Evolutionary conservation across 805 yeast species (phyloP).

Genomic region (Candida glaebosa): DNA sequence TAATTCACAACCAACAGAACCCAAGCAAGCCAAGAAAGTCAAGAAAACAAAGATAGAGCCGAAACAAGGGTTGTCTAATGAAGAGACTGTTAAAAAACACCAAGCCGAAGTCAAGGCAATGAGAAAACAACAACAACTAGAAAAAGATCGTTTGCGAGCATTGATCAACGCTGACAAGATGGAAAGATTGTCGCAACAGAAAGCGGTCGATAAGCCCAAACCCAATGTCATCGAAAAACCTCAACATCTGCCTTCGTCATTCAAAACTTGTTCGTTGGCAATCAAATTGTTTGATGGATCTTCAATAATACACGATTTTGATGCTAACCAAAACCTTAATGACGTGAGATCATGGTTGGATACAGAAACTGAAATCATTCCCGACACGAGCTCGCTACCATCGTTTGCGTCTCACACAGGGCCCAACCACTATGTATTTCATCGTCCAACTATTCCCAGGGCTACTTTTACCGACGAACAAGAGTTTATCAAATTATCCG

Average conservation of each 20-base stretch:
- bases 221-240: neutral
- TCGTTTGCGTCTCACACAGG: constrained; percentile 50
- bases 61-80: constrained; percentile 2
- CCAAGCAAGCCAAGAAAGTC: neutral
- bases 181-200: constrained; percentile 32
- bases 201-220: neutral
- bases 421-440: constrained; percentile 48
- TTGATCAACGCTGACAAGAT: constrained; percentile 51
- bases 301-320: constrained; percentile 50
- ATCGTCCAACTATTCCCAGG: constrained; percentile 43
- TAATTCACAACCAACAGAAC: neutral
- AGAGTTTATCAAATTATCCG: constrained; percentile 42
- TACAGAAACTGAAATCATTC: constrained; percentile 27
- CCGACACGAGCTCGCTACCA: constrained; percentile 46
- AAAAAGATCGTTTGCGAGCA: constrained; percentile 52
- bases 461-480: constrained; percentile 53
- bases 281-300: constrained; percentile 68
- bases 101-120: constrained; percentile 9
- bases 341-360: constrained; percentile 65
- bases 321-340: constrained; percentile 41
- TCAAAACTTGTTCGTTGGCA: constrained; percentile 39
- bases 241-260: neutral
- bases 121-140: constrained; percentile 45
- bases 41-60: neutral
- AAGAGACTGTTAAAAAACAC: constrained; percentile 8